Conservation (phyloP, 1,284 basidiomycete genomes). For the Ustilago bromivora region DNA sequence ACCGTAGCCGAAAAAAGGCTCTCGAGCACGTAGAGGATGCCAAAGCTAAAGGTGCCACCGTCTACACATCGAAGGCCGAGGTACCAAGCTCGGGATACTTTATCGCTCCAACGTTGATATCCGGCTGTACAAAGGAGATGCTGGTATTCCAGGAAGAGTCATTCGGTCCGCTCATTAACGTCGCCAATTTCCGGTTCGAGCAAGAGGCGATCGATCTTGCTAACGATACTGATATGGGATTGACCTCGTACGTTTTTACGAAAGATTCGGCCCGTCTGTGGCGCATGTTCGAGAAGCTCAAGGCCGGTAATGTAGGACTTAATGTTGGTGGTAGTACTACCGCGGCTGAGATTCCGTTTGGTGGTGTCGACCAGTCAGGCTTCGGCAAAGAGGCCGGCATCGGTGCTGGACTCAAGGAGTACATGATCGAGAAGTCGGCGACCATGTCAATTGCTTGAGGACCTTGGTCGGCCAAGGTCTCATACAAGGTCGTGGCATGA, state of each 20-base stretch:
- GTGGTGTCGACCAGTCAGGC: conserved; percentile 89
- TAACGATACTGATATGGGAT: conserved; percentile 84
- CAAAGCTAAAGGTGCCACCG: conserved; percentile 83
- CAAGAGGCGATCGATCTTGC: conserved; percentile 88
- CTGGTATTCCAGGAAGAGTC: conserved; percentile 69
- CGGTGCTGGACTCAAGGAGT: conserved; percentile 83
- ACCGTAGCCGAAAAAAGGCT: conserved; percentile 87
- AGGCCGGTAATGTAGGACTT: conserved; percentile 94
- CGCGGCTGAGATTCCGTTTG: conserved; percentile 75
- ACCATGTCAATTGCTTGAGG: conserved; percentile 48
- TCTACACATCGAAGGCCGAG: conserved; percentile 81
- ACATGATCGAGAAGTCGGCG: conserved; percentile 62
- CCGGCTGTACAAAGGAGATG: conserved; percentile 79
- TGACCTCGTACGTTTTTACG: conserved; percentile 74
- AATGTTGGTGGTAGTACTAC: conserved; percentile 64
- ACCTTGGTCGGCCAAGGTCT: not conserved
- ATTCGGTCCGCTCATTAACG: conserved; percentile 70
- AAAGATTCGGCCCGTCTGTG: conserved; percentile 89
- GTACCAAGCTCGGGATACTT: conserved; percentile 76
- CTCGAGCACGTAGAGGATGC: conserved; percentile 87
- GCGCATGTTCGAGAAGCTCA: conserved; percentile 92
- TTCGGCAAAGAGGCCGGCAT: conserved; percentile 72
- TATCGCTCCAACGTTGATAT: conserved; percentile 87
- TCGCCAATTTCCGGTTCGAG: conserved; percentile 87
- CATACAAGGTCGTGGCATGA: not conserved